Base-by-base conservation (phyloP, 2,329 filamentous ascomycete genomes). In the Ascochyta viciae-villosae region DNA sequence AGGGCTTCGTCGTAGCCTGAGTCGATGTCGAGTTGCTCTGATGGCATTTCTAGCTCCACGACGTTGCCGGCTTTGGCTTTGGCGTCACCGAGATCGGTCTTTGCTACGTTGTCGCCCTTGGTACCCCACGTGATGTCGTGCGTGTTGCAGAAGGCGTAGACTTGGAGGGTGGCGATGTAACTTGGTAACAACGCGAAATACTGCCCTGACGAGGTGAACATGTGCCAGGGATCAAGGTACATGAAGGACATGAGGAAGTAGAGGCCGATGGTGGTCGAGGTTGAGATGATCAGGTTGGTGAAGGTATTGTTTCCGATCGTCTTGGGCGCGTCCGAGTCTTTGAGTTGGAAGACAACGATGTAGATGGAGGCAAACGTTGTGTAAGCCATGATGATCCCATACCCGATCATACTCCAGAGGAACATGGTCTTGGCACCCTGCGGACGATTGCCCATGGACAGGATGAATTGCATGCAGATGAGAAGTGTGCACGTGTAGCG, bases 71-170 rank as follows among this genome's bases (percentile, higher is more conserved):
- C 85, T 51, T 89, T 90, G 62, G 90, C 88, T 45, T 90, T 86
- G 12, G 96, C 95, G 6, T 90, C 87, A 53, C 95, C 95, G 0
- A 99, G 87, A 73, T 99, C 96, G 7, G 90, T 97, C 76, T 91
- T 89, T 68, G 95, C 89, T 33, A 96, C 87, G 76, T 99, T 99
- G 83, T 99, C 95, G 54, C 95, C 95, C 79, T 99, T 99, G 41
- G 95, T 99, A 40, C 95, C 95, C 95, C 95, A 99, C 0, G 93
- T 96, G 19, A 99, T 92, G 74, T 99, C 95, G 84, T 99, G 95
- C 0, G 94, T 96, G 80, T 99, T 99, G 82, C 95, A 98, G 78
- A 99, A 99, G 39, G 95, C 95, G 78, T 99, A 99, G 19, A 98
- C 92, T 77, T 99, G 95, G 2, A 99, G 84, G 0, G 92, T 98